Conservation (phyloP, 2,329 filamentous ascomycete genomes). For the Calonectria hongkongensis region DNA sequence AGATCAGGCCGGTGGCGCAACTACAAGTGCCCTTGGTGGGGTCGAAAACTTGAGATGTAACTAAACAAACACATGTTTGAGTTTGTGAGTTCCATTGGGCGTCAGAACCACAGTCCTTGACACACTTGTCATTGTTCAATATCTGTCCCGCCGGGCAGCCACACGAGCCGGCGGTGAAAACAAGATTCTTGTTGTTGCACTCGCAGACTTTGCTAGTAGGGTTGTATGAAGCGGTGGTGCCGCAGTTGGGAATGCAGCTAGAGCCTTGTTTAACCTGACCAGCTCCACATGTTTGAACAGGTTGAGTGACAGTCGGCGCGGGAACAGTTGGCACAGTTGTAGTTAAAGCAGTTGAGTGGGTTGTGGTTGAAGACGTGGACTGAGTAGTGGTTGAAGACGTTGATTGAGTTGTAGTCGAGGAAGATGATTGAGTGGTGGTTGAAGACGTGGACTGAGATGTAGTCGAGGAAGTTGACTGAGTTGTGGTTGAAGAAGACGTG, state of each 20-base stretch:
- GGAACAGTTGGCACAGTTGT: neutral
- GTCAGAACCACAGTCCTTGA: neutral
- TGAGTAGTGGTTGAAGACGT: neutral
- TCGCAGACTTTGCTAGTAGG: neutral
- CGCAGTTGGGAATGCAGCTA: neutral
- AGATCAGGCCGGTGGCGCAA: conserved; percentile 4
- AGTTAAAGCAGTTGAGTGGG: neutral
- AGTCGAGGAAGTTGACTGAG: neutral
- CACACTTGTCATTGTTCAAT: neutral
- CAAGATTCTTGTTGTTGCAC: conserved; percentile 12
- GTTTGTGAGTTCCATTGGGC: neutral
- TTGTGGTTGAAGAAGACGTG: no score
- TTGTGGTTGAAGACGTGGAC: neutral
- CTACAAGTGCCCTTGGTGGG: neutral
- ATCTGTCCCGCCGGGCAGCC: neutral
- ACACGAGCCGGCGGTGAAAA: neutral
- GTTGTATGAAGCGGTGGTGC: neutral
- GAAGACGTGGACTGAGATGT: no score
- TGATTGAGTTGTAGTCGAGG: neutral
- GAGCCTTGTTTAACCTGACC: conserved; percentile 7
- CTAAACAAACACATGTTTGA: neutral
- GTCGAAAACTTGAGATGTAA: neutral
- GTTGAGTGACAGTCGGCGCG: neutral
- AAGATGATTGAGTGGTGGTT: neutral
- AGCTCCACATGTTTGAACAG: conserved; percentile 6